These are phyloP conservation scores for Vitis hybrid DNA, from an alignment of 177 flowering plant species.

Conservation along the genomic window DNA sequence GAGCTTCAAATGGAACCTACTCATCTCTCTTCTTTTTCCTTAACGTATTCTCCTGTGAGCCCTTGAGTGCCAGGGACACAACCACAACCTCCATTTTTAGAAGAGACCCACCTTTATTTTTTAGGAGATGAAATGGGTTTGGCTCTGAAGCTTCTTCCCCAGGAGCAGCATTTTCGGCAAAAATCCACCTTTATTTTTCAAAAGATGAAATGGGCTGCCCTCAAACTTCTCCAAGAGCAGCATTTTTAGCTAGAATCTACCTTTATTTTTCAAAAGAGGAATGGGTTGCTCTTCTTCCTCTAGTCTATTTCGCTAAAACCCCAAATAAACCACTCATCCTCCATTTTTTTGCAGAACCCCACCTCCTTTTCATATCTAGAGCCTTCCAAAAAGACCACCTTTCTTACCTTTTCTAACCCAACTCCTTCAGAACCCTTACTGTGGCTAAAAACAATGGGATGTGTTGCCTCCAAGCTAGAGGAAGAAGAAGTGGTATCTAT, in stretches of 20 bases:
- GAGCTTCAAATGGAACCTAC: too few species aligned
- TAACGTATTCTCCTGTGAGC: too few species aligned
- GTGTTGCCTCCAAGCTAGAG: conserved; percentile 45
- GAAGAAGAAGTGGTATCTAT: conserved; percentile 46
- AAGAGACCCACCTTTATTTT: too few species aligned
- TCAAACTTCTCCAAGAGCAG: conserved; percentile 5
- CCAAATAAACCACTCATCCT: not conserved
- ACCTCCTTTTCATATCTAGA: conserved; percentile 10
- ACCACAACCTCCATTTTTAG: too few species aligned
- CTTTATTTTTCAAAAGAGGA: too few species aligned
- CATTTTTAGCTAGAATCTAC: not conserved
- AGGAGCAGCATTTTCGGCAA: conserved; percentile 1
- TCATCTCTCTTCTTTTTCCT: too few species aligned
- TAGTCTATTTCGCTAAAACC: conserved; percentile 5
- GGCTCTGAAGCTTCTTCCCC: conserved; percentile 2
- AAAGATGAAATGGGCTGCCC: conserved; percentile 12
- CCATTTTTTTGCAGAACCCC: conserved; percentile 12
- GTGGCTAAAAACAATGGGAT: conserved; percentile 27
- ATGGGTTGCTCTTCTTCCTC: too few species aligned
- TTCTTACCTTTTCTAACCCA: conserved; percentile 10
- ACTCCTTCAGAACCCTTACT: not conserved
- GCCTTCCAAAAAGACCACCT: conserved; percentile 17
- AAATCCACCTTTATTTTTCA: conserved; percentile 1
- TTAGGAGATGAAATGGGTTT: conserved; percentile 10
- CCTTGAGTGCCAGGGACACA: too few species aligned